Evolutionary conservation across 257 asterid species (phyloP), one percentile per base, ranked within the genome.

Genomic region (Ilex aquifolium): DNA sequence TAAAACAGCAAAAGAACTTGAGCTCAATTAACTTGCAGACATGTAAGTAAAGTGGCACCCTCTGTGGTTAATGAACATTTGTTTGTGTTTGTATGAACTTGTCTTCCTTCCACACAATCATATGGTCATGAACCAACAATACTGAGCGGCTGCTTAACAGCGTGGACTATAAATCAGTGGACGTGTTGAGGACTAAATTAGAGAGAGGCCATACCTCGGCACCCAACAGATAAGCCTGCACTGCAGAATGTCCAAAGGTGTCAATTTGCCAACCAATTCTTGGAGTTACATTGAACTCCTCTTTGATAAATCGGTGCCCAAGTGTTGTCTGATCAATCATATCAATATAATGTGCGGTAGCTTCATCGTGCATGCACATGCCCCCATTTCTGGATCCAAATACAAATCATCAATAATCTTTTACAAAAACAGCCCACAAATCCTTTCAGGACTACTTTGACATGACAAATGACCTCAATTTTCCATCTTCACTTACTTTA

Each of bases 181-280:
- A 62, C 7, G 31, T 7, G 16, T 2, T 11, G 48, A 10, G 50
- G 32, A 21, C 27, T 31, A 16, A 39, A n/a, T 16, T 11, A 50
- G 27, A 13, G 44, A 36, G 56, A 36, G 49, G 44, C 48, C 44
- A 42, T 72, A 88, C 99, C 95, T 93, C 97, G 48, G 99, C 87
- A 55, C 97, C 99, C 72, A 93, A 73, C 66, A 93, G 93, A 76
- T 93, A 93, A 57, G 97, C 99, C 82, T 93, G 99, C 42, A 90
- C 96, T 57, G 99, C 97, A 32, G 99, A 82, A 79, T 92, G 99
- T 55, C 99, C 99, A 59, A 92, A 92, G 16, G 99, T 96, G 63
- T 92, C 99, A 31, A 92, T 92, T 70, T 92, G 99, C 99, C 99
- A 92, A 56, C 99, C 99, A 49, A 92, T 87, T 72, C 99, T 80